Conservation (phyloP, 2,329 filamentous ascomycete species). For the Phialophora expanda region DNA sequence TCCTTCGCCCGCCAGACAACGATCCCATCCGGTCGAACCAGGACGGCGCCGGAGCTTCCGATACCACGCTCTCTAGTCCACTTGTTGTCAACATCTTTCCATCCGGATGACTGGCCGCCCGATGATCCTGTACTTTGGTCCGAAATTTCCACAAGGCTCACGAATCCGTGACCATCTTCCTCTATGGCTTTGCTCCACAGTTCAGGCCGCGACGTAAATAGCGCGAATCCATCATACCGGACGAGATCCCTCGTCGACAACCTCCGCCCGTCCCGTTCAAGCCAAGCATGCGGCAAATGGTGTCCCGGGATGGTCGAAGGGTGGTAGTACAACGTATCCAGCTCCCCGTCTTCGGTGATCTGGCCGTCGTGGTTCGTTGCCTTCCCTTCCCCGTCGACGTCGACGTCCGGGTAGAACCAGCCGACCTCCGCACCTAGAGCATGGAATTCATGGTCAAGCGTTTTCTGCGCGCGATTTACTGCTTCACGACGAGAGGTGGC, state of each 20-base stretch:
- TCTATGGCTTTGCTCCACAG: constrained; percentile 9
- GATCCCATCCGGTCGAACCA: constrained; percentile 45
- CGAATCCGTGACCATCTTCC: constrained; percentile 6
- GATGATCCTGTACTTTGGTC: not conserved
- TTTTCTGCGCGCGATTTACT: constrained; percentile 40
- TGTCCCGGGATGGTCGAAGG: constrained; percentile 43
- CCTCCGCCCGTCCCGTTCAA: constrained; percentile 31
- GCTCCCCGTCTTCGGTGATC: constrained; percentile 31
- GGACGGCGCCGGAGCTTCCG: constrained; percentile 38
- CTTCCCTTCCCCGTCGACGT: constrained; percentile 37
- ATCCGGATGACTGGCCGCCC: not conserved
- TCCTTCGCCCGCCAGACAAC: constrained; percentile 39
- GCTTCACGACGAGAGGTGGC: constrained; percentile 36
- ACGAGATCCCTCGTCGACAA: constrained; percentile 40
- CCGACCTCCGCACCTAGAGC: constrained; percentile 45
- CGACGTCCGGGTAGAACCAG: constrained; percentile 45
- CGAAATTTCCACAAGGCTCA: constrained; percentile 15
- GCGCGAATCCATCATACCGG: constrained; percentile 32
- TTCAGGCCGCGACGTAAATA: constrained; percentile 29
- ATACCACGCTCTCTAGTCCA: constrained; percentile 37
- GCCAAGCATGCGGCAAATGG: constrained; percentile 44
- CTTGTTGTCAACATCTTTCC: constrained; percentile 33
- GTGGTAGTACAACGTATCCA: constrained; percentile 37
- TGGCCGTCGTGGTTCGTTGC: constrained; percentile 39
- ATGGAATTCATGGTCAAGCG: constrained; percentile 45